Conservation (phyloP, 2,329 filamentous ascomycete genomes). For the Ophiostoma sp. region DNA sequence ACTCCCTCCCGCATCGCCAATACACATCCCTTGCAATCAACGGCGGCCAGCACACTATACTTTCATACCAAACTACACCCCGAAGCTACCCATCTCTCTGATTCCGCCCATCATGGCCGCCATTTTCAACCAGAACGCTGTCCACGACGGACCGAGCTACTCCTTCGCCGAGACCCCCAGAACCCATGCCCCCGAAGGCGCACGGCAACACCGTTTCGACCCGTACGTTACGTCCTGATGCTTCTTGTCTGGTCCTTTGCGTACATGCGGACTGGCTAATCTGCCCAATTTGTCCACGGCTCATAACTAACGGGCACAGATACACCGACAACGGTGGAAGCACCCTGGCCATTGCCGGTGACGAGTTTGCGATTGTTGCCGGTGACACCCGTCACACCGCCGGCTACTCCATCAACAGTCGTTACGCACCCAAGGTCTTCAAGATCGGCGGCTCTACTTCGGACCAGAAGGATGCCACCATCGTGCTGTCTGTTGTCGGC, state of each 20-base stretch:
- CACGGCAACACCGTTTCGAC: conserved; percentile 78
- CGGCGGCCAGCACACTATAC: not conserved
- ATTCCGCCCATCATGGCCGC: conserved; percentile 47
- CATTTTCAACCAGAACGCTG: conserved; percentile 65
- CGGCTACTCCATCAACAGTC: conserved; percentile 98
- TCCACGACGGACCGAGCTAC: conserved; percentile 65
- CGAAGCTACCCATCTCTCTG: not conserved
- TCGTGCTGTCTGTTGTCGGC: conserved; percentile 89
- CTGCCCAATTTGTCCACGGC: not conserved
- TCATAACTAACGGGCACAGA: conserved; percentile 40
- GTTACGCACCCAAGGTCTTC: conserved; percentile 93
- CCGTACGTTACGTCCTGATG: conserved; percentile 56
- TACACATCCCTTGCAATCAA: not conserved
- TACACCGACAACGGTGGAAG: conserved; percentile 98
- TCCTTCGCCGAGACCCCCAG: conserved; percentile 59
- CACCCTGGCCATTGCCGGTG: conserved; percentile 88
- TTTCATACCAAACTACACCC: not conserved
- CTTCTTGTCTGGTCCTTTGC: not conserved
- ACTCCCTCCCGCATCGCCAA: not conserved
- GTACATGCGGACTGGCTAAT: not conserved
- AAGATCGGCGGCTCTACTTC: conserved; percentile 89
- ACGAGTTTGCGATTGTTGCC: conserved; percentile 92
- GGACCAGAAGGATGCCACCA: conserved; percentile 75
- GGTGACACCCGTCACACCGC: conserved; percentile 94
- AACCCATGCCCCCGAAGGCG: conserved; percentile 47